These are phyloP conservation scores for Sugiyamaella castrensis DNA, from an alignment of 1,139 yeast genomes.

Conservation along the genomic window DNA sequence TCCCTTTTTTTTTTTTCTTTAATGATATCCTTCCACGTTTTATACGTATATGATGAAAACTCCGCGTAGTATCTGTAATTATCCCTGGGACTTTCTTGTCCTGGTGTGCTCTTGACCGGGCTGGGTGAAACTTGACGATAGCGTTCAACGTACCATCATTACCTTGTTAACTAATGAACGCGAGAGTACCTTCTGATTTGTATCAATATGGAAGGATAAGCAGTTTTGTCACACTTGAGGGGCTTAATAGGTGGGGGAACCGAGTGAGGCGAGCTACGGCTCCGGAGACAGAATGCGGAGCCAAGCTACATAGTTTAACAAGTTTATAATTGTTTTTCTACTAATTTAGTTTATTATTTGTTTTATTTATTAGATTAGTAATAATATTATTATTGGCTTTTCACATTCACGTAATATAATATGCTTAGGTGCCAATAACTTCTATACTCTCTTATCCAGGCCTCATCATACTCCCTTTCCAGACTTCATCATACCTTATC, in stretches of 20 bases:
- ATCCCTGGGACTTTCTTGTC: conserved; percentile 27
- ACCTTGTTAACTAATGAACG: conserved; percentile 40
- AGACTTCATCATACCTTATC: no score
- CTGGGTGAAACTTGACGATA: conserved; percentile 39
- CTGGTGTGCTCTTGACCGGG: conserved; percentile 41
- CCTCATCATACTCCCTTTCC: no score
- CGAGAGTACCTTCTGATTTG: conserved; percentile 34
- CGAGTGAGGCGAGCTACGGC: background rate
- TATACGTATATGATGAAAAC: conserved; percentile 37
- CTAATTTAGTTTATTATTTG: background rate
- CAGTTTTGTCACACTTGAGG: background rate
- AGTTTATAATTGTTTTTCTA: background rate
- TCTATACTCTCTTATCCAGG: no score
- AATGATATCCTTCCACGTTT: conserved; percentile 38
- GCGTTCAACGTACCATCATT: conserved; percentile 38
- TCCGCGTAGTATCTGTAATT: conserved; percentile 33
- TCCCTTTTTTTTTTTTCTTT: conserved; percentile 23
- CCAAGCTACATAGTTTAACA: no score
- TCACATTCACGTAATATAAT: no score
- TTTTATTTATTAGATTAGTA: background rate
- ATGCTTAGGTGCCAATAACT: no score
- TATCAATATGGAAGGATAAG: conserved; percentile 7
- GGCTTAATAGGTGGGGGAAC: background rate
- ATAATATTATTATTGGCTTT: background rate
- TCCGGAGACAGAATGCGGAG: background rate